Conservation (phyloP, 345 rosid species). For the Eucalyptus viminalis region DNA sequence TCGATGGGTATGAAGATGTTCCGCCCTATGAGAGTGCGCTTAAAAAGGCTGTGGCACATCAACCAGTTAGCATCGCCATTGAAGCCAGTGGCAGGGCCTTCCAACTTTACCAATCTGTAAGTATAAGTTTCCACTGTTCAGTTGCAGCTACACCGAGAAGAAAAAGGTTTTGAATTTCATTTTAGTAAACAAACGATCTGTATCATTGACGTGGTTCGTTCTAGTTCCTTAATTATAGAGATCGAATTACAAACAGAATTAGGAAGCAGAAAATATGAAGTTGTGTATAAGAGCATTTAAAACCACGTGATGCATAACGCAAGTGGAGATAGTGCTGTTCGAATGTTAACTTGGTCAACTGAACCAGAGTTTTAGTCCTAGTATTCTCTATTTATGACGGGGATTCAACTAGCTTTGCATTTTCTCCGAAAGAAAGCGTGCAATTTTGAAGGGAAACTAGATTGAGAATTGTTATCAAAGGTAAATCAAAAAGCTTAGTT, state of each 20-base stretch:
- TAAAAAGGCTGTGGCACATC: constrained; percentile 64
- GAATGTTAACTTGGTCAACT: neutral
- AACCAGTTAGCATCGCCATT: constrained; percentile 74
- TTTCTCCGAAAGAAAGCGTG: neutral
- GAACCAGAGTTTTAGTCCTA: neutral
- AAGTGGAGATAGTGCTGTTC: neutral
- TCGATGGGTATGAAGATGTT: constrained; percentile 60
- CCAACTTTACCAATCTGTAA: constrained; percentile 69
- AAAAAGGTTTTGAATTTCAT: neutral
- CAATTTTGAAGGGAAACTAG: neutral
- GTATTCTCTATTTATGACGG: neutral
- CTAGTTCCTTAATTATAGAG: neutral
- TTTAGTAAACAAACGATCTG: neutral
- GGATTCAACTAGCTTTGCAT: neutral
- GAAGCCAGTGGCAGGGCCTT: constrained; percentile 70
- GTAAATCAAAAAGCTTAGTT: neutral
- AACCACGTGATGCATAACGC: neutral
- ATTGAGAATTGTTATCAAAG: neutral
- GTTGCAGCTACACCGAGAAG: neutral
- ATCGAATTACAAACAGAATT: neutral
- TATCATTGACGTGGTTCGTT: neutral
- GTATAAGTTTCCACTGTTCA: neutral
- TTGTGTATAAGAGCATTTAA: neutral
- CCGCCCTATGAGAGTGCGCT: constrained; percentile 49
- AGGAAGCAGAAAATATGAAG: neutral